Evolutionary conservation across 2,329 filamentous ascomycete genomes (phyloP).

Genomic region (Neofusicoccum sp.): DNA sequence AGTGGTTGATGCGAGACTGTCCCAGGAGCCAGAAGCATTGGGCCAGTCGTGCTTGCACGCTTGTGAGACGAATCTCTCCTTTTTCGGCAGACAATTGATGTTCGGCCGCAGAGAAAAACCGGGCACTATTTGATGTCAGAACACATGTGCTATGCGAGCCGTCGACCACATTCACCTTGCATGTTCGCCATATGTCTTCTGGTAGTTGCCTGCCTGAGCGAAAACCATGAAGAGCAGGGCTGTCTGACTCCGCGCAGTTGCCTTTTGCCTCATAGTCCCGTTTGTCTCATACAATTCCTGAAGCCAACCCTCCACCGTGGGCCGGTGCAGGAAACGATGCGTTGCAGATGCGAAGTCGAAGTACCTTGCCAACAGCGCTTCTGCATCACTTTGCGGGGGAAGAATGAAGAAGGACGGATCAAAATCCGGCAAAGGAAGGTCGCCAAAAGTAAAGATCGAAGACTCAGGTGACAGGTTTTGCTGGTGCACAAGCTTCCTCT

Average conservation of each 20-base stretch:
- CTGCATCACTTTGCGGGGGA: conserved; percentile 42
- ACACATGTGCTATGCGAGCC: neutral
- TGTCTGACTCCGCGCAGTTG: conserved; percentile 32
- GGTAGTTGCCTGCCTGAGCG: conserved; percentile 28
- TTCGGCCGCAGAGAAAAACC: conserved; percentile 47
- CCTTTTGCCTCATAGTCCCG: conserved; percentile 25
- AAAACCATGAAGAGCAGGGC: conserved; percentile 38
- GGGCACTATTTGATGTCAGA: conserved; percentile 36
- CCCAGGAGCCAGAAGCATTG: conserved; percentile 61
- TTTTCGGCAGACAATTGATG: conserved; percentile 49
- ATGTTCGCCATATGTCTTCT: neutral
- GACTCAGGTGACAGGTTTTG: conserved; percentile 37
- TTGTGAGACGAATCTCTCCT: conserved; percentile 55
- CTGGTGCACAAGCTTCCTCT: conserved; percentile 46
- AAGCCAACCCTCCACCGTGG: conserved; percentile 51
- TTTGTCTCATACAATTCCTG: conserved; percentile 21
- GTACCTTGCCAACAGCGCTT: conserved; percentile 52
- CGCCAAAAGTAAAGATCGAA: conserved; percentile 52
- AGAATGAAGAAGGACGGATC: conserved; percentile 26
- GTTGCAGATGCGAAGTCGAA: conserved; percentile 63
- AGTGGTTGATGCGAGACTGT: conserved; percentile 60
- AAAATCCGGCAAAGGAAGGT: conserved; percentile 49
- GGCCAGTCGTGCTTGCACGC: conserved; percentile 57
- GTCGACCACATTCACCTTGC: neutral
- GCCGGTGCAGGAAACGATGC: conserved; percentile 57